Evolutionary conservation across 192 early-diverging fungal genomes (phyloP), one percentile per base, ranked within the genome.

Genomic region (Mortierella hygrophila): DNA sequence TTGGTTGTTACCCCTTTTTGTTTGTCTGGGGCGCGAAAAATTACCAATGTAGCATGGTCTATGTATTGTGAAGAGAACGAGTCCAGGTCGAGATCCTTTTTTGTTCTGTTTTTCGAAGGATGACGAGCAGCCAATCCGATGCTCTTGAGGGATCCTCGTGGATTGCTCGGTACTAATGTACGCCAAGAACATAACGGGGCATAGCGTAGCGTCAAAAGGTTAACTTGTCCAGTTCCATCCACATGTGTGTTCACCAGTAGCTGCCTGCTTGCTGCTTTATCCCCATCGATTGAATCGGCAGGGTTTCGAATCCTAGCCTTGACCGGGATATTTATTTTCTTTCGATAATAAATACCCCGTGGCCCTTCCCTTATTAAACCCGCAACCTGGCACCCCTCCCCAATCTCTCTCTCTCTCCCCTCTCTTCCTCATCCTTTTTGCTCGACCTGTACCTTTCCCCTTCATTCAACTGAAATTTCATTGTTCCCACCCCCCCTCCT

Each of bases 81-180:
- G 60, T 65, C 60, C 60, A 65, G 60, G 32, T 65, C 60, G 60
- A 65, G 29, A 29, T 65, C 60, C 60, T 32, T 65, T 65, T 29
- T 65, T 65, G 29, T 65, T 32, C 26, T 26, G 29, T 32, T 57
- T 9, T 57, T 57, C 21, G 49, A 52, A 52, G 49, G 18, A 52
- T 23, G 16, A 15, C 11, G 29, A 65, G 60, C 26, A 65, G 60
- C 60, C 60, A 65, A 65, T 65, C 60, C 60, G 3, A 11, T 29
- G 29, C 29, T 32, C 0, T 29, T 16, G 13, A 29, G 7, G 60
- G 10, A 13, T 35, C 60, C 60, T 65, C 60, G 60, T 65, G 60
- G 60, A 65, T 15, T 4, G 3, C 0, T 26, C 13, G n/a, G 8
- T 32, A 13, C 26, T 11, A 29, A 57, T 55, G 52, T 7, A 10